Evolutionary conservation across 305 asterid species (phyloP).

Genomic region (Stenogyne calaminthoides): DNA sequence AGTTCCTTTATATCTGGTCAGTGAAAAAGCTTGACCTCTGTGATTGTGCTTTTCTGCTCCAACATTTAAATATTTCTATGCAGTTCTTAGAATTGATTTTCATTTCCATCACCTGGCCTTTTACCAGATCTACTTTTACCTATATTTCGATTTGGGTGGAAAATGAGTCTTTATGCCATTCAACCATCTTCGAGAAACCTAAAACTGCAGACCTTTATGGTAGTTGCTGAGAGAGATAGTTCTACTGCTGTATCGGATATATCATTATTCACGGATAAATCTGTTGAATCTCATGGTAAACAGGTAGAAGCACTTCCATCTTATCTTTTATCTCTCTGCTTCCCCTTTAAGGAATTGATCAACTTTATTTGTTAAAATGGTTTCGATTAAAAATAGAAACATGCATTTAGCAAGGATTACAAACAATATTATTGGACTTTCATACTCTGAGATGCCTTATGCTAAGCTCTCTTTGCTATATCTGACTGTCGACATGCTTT

Average conservation of each 20-base stretch:
- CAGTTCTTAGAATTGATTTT: constrained; percentile 22
- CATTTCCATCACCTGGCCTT: constrained; percentile 26
- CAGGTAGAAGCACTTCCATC: constrained; percentile 55
- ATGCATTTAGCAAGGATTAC: constrained; percentile 8
- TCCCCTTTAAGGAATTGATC: background rate
- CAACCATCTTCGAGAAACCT: constrained; percentile 45
- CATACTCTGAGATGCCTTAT: constrained; percentile 19
- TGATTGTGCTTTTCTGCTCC: background rate
- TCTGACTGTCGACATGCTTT: constrained; percentile 24
- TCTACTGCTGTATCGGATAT: constrained; percentile 54
- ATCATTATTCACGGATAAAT: constrained; percentile 48
- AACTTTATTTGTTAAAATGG: constrained; percentile 4
- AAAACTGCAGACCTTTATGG: constrained; percentile 77
- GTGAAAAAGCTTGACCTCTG: background rate
- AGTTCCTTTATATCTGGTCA: constrained; percentile 18
- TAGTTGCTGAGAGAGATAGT: constrained; percentile 71
- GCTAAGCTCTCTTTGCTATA: constrained; percentile 16
- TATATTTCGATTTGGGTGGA: constrained; percentile 91
- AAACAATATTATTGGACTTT: constrained; percentile 4
- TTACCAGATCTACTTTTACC: constrained; percentile 69
- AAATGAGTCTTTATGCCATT: constrained; percentile 65
- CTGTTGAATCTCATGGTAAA: constrained; percentile 42
- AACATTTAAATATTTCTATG: background rate
- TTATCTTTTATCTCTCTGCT: background rate
- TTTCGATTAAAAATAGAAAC: background rate